phyloP scores from a whole-genome alignment of 164 flowering plant genomes.

The Protea cynaroides region DNA sequence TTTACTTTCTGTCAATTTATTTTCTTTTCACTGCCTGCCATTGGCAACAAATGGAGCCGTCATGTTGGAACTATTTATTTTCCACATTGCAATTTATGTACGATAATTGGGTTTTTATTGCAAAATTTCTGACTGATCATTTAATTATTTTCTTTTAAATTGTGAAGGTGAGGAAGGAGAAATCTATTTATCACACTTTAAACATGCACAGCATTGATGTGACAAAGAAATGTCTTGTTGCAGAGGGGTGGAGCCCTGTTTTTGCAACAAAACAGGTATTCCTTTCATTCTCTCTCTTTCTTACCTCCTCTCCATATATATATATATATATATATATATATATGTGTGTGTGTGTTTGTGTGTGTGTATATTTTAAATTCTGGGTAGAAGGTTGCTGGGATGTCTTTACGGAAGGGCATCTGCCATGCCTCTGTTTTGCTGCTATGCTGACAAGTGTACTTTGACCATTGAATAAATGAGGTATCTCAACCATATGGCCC shows the following conservation, averaged over 20 bases:
- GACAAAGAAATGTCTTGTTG: conserved; percentile 94
- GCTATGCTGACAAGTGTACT: too few relatives aligned
- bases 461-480: too few relatives aligned
- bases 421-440: too few relatives aligned
- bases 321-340: too few relatives aligned
- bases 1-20: background rate
- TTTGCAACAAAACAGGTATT: conserved; percentile 78
- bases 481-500: too few relatives aligned
- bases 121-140: background rate
- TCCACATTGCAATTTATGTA: background rate
- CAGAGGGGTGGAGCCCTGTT: conserved; percentile 95
- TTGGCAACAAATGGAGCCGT: background rate
- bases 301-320: background rate
- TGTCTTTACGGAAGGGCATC: too few relatives aligned
- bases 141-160: conserved; percentile 15
- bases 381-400: too few relatives aligned
- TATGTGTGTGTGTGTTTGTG: too few relatives aligned
- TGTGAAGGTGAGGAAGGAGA: conserved; percentile 85
- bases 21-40: background rate
- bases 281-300: background rate
- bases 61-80: background rate
- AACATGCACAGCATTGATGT: conserved; percentile 99
- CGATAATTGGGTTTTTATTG: background rate
- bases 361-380: too few relatives aligned
- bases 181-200: conserved; percentile 74